These are phyloP conservation scores for Bipolaris oryzae DNA, from an alignment of 2,329 filamentous ascomycete genomes.

Conservation along the genomic window DNA sequence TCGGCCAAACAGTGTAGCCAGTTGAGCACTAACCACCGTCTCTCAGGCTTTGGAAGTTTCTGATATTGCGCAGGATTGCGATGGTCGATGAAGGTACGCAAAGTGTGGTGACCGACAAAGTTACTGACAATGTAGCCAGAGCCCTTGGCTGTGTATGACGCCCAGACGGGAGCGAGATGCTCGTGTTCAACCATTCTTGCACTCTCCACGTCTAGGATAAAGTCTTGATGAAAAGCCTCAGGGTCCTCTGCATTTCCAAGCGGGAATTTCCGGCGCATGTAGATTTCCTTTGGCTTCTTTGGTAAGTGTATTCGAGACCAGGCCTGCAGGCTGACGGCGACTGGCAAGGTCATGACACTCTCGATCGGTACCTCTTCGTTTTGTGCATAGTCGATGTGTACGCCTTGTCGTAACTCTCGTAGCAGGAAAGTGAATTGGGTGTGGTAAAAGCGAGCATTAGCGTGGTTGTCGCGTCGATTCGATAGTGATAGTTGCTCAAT, in stretches of 20 bases:
- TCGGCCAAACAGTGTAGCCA: conserved; percentile 78
- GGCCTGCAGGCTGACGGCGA: conserved; percentile 54
- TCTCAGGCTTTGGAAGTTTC: conserved; percentile 64
- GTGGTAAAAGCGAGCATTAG: conserved; percentile 72
- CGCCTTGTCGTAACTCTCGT: conserved; percentile 64
- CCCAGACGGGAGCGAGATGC: conserved; percentile 73
- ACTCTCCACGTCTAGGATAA: conserved; percentile 65
- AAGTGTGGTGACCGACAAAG: conserved; percentile 68
- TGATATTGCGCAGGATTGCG: conserved; percentile 66
- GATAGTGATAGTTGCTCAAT: conserved; percentile 68
- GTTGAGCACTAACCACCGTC: conserved; percentile 67
- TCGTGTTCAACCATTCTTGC: conserved; percentile 67
- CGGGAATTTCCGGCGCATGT: conserved; percentile 64
- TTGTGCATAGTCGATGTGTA: conserved; percentile 68
- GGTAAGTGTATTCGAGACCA: conserved; percentile 69
- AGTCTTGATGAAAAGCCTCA: conserved; percentile 53
- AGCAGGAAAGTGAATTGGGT: conserved; percentile 75
- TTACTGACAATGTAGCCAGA: conserved; percentile 70
- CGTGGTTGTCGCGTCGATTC: conserved; percentile 62
- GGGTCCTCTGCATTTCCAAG: conserved; percentile 51
- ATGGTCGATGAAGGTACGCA: conserved; percentile 70
- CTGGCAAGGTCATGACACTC: conserved; percentile 64
- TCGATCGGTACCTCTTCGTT: conserved; percentile 74
- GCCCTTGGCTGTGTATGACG: conserved; percentile 70
- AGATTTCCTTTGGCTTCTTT: conserved; percentile 62